Base-by-base conservation (phyloP, 768 basidiomycete genomes). In the Psilocybe subaeruginosa region DNA sequence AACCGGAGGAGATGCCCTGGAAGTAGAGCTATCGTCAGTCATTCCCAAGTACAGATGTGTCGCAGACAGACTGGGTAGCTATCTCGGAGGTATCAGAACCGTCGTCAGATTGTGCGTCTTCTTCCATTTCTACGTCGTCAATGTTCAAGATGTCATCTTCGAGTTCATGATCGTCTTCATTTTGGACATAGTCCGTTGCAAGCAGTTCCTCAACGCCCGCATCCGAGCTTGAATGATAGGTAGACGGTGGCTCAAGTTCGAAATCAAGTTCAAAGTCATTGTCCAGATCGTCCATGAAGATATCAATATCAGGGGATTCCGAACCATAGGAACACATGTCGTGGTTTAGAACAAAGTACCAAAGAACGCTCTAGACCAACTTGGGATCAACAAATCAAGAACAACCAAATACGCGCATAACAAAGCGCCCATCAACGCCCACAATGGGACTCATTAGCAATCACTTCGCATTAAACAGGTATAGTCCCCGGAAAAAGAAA, bases 241-340 rank as follows among this genome's bases (percentile, higher is more conserved):
- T 43, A 17, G 41, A 41, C 3, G n/a, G 16, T 41, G 14, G 19
- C 31, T 49, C 47, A n/a, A 37, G 45, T 17, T 41, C 16, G n/a
- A 54, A 54, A 12, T 60, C 51, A 37, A 54, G 59, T 48, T 56
- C 60, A 9, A 49, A 39, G n/a, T 57, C 60, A 12, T 57, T 33
- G 14, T 56, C 37, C 16, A 52, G 48, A 23, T 57, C 49, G 31
- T 62, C 55, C n/a, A 62, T 27, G 23, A 57, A 53, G 19, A 57
- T 45, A 30, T 57, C 60, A 16, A 57, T 8, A 0, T 62, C 39
- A 3, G 50, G 33, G 29, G 35, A 51, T 29, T 33, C 49, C 19
- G 19, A 7, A 17, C 33, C 30, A 12, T 12, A 39, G 14, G 4
- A n/a, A 54, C 47, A 2, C 59, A 60, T 60, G 7, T n/a, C 27